Conservation (phyloP, 139 green algal species). For the Picochlorum costavermella region DNA sequence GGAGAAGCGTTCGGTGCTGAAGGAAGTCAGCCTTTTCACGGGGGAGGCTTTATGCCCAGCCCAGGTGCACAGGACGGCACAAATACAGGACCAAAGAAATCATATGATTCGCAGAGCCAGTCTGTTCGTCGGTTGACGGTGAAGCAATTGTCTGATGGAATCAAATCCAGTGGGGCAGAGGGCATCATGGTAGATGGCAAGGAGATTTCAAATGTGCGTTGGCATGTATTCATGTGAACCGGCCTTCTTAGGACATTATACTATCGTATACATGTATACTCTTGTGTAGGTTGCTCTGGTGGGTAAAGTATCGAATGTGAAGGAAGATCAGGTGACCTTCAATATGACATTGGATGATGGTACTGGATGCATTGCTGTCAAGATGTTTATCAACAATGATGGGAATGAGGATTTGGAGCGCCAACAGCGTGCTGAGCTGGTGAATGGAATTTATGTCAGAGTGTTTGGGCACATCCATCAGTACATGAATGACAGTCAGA, state of each 20-base stretch:
- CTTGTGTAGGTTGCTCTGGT: slow-evolving; percentile 56
- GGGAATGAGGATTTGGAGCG: slow-evolving; percentile 24
- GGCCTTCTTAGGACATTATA: too few species aligned
- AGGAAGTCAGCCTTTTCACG: slow-evolving; percentile 39
- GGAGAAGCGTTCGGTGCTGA: neutral
- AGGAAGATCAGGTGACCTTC: slow-evolving; percentile 33
- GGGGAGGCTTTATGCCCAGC: slow-evolving; percentile 60
- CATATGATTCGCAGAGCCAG: slow-evolving; percentile 22
- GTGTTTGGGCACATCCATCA: slow-evolving; percentile 54
- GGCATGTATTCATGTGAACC: neutral
- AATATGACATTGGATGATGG: slow-evolving; percentile 58
- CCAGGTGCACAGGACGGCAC: neutral
- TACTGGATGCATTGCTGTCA: slow-evolving; percentile 48
- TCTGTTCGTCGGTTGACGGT: slow-evolving; percentile 54
- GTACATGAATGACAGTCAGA: slow-evolving; percentile 33
- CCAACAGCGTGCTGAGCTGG: slow-evolving; percentile 32
- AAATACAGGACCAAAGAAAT: slow-evolving; percentile 17
- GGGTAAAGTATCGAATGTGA: slow-evolving; percentile 43
- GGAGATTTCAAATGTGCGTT: slow-evolving; percentile 24
- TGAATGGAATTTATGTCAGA: slow-evolving; percentile 55
- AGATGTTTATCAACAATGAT: slow-evolving; percentile 45
- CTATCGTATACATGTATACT: too few species aligned
- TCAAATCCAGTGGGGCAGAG: slow-evolving; percentile 8
- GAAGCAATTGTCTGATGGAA: slow-evolving; percentile 49
- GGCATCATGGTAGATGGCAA: slow-evolving; percentile 17